phyloP scores from a whole-genome alignment of 2,329 filamentous ascomycete species.

The Epichloe amarillans region DNA sequence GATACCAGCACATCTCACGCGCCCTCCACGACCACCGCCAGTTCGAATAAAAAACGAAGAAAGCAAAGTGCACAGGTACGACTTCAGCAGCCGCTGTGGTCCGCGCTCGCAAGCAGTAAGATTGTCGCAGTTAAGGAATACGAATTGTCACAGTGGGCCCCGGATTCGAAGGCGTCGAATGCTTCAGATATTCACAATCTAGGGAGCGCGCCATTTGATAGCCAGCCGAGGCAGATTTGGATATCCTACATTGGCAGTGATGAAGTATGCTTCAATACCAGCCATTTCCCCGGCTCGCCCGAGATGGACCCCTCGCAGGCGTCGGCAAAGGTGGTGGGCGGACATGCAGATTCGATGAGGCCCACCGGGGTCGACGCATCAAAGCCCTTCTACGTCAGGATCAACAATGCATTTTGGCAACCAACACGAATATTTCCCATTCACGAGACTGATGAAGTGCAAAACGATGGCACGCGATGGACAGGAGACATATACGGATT shows the following conservation, averaged over 20 bases:
- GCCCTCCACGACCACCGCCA: constrained; percentile 22
- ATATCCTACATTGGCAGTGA: constrained; percentile 68
- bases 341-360: constrained; percentile 16
- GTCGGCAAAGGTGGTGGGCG: constrained; percentile 14
- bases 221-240: constrained; percentile 61
- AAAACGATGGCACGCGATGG: constrained; percentile 39
- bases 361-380: constrained; percentile 46
- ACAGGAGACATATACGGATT: constrained; percentile 57
- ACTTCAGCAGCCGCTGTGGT: constrained; percentile 86
- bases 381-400: constrained; percentile 66
- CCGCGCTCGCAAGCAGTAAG: constrained; percentile 87
- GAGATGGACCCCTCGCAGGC: constrained; percentile 19
- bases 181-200: constrained; percentile 66
- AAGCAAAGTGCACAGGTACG: constrained; percentile 86
- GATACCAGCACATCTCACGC: constrained; percentile 23
- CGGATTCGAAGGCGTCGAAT: constrained; percentile 60
- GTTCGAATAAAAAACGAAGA: constrained; percentile 62
- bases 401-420: constrained; percentile 71
- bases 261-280: constrained; percentile 64
- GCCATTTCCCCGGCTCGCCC: constrained; percentile 39
- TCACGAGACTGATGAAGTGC: constrained; percentile 11
- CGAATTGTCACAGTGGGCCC: constrained; percentile 64
- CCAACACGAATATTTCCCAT: constrained; percentile 55
- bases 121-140: constrained; percentile 91
- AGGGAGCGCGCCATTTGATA: constrained; percentile 58